Percentiles rank a stretch among this genome's conserved stretches.
These are phyloP conservation scores for Pseudozyma sp. DNA, from an alignment of 1,284 basidiomycete genomes.

Conservation along the genomic window DNA sequence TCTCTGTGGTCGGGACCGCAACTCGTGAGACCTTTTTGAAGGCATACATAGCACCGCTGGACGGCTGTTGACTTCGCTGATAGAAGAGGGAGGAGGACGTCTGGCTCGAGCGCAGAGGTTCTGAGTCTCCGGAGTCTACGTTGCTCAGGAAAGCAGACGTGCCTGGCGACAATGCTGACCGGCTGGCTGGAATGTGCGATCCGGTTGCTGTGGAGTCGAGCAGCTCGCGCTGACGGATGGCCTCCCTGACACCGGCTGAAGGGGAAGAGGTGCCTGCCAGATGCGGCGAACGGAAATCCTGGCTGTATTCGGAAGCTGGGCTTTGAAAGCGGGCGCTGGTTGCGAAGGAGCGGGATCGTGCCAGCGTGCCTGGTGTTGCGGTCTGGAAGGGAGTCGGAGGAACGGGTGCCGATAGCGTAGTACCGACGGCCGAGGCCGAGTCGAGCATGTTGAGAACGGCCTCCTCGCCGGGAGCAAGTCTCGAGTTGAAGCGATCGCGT, in stretches of 20 bases:
- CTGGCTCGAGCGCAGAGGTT: conserved; percentile 24
- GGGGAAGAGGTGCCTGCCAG: conserved; percentile 39
- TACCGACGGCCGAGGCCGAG: conserved; percentile 21
- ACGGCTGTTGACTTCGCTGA: conserved; percentile 11
- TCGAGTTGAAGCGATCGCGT: conserved; percentile 23
- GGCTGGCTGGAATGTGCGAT: conserved; percentile 20
- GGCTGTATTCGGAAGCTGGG: conserved; percentile 45
- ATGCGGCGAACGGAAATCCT: conserved; percentile 35
- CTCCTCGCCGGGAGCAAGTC: conserved; percentile 35
- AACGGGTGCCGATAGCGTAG: conserved; percentile 21
- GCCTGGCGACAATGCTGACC: conserved; percentile 24
- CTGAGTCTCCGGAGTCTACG: conserved; percentile 9
- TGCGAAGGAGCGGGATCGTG: conserved; percentile 38
- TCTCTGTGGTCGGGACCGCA: conserved; percentile 27
- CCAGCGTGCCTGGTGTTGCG: conserved; percentile 35
- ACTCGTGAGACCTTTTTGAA: conserved; percentile 33
- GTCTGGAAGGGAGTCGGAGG: conserved; percentile 35
- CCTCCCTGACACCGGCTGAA: conserved; percentile 38
- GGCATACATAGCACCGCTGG: conserved; percentile 1
- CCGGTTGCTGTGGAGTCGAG: conserved; percentile 28
- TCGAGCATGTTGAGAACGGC: conserved; percentile 60
- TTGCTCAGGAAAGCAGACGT: conserved; percentile 30
- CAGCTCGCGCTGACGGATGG: conserved; percentile 40
- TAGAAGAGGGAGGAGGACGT: conserved; percentile 32
- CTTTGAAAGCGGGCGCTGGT: conserved; percentile 30